Base-by-base conservation (phyloP, 2,329 filamentous ascomycete genomes). In the Colletotrichum gloeosporioides region DNA sequence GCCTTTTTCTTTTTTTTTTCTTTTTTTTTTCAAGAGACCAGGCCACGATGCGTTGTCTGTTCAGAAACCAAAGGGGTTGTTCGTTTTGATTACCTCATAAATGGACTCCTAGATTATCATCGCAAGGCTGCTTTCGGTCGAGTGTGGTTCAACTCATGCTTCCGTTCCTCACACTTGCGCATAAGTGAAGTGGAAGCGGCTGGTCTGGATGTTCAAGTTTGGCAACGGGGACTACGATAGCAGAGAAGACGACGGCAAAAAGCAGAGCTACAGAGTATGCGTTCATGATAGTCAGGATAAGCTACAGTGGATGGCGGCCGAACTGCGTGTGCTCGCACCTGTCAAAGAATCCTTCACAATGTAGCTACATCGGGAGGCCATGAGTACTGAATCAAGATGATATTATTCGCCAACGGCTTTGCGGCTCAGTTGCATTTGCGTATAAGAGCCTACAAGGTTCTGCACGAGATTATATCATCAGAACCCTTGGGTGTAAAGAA, bases 291-390 rank as follows among this genome's bases (percentile, higher is more conserved):
- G 18, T 10, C 36, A 6, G 16, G 4, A 16, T 8, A 2, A 10
- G 0, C 0, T 10, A 18, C 4, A 1, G 1, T 18, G 2, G 8
- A 8, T 6, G 44, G 6, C 44, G n/a, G 18, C n/a, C 44, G n/a
- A 49, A 22, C 10, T 13, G n/a, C 1, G 10, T 6, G n/a, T 22
- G 1, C 12, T 7, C 6, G 44, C n/a, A 22, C 4, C n/a, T 22
- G 44, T 22, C 44, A 49, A 13, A 10, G 13, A 13, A 4, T 22
- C 22, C n/a, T 13, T 49, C 44, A 22, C n/a, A 13, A 2, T 3
- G 44, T 22, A 12, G n/a, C 44, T 49, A 22, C 6, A 10, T 49
- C n/a, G 6, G 6, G 16, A 22, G n/a, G 44, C 44, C n/a, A 22
- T 49, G 10, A 49, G 16, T n/a, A 49, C n/a, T n/a, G 3, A 49